Base-by-base conservation (phyloP, 345 rosid species). In the Turritis glabra region DNA sequence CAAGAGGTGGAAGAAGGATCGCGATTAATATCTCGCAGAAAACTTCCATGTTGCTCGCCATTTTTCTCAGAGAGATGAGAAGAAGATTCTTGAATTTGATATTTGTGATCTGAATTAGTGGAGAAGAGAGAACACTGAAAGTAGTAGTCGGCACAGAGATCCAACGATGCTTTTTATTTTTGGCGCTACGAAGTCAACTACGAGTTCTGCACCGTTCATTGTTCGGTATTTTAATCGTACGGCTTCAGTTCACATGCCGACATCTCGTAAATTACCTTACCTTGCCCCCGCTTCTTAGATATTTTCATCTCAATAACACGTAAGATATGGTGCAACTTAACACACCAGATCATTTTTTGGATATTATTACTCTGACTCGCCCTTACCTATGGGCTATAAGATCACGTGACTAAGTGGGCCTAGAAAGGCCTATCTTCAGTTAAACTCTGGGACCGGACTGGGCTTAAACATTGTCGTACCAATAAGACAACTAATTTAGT, bases 1-100 rank as follows among this genome's bases (percentile, higher is more conserved):
- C 98, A 32, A 93, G 65, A 43, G 98, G 98, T 6, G 98, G 98
- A 35, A 93, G 88, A 71, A 93, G 43, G 69, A 93, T 67, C 9
- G 98, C 97, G 77, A 93, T 85, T 29, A 93, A 65, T 79, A 93
- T 80, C 79, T 93, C 98, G 81, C 98, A 93, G 73, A 70, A 67
- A 64, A 90, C 85, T 69, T 81, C 98, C 89, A 85, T 15, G 69
- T 56, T 76, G 29, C 62, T 78, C 40, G 96, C 84, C 98, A 90
- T 93, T 68, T 82, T 77, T 12, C 12, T 3, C 5, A 7, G 52
- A 7, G 52, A 3, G 32, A 6, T 37, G 30, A 38, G 50, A 17
- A 44, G 37, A 50, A n/a, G n/a, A n/a, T n/a, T n/a, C n/a, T n/a
- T n/a, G n/a, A n/a, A n/a, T n/a, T n/a, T n/a, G n/a, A n/a, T n/a